These are phyloP conservation scores for Bauhinia variegata DNA, from an alignment of 306 rosid species.

Conservation along the genomic window DNA sequence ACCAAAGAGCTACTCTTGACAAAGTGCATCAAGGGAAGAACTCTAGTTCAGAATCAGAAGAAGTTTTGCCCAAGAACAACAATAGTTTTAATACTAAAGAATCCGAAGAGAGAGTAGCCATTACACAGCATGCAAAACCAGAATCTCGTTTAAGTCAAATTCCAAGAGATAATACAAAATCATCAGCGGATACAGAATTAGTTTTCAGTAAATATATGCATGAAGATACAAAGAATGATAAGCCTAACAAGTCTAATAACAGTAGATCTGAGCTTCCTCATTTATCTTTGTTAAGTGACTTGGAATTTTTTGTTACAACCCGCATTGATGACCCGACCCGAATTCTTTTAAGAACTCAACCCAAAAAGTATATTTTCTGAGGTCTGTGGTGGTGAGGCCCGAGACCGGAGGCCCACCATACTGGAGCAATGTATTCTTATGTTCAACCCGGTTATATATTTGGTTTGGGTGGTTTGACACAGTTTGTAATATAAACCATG, in stretches of 20 bases:
- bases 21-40: slow-evolving; percentile 24
- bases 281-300: too few species aligned
- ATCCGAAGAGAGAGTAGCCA: slow-evolving; percentile 23
- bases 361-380: too few species aligned
- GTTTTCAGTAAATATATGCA: slow-evolving; percentile 22
- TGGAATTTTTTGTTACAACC: too few species aligned
- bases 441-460: too few species aligned
- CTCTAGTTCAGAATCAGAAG: slow-evolving; percentile 34
- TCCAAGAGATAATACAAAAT: background rate
- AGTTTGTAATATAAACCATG: too few species aligned
- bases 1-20: background rate
- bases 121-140: slow-evolving; percentile 31
- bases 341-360: too few species aligned
- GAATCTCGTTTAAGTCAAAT: slow-evolving; percentile 29
- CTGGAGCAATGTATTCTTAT: too few species aligned
- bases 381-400: too few species aligned
- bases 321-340: too few species aligned
- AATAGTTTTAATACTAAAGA: slow-evolving; percentile 7
- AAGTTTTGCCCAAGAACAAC: slow-evolving; percentile 10
- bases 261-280: slow-evolving; percentile 33
- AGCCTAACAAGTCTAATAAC: slow-evolving; percentile 9
- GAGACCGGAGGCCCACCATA: too few species aligned
- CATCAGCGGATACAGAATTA: slow-evolving; percentile 7
- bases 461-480: too few species aligned
- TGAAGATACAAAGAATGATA: slow-evolving; percentile 20